Evolutionary conservation across 441 rosid species (phyloP), one percentile per base, ranked within the genome.

Genomic region (Erysimum cheiri): DNA sequence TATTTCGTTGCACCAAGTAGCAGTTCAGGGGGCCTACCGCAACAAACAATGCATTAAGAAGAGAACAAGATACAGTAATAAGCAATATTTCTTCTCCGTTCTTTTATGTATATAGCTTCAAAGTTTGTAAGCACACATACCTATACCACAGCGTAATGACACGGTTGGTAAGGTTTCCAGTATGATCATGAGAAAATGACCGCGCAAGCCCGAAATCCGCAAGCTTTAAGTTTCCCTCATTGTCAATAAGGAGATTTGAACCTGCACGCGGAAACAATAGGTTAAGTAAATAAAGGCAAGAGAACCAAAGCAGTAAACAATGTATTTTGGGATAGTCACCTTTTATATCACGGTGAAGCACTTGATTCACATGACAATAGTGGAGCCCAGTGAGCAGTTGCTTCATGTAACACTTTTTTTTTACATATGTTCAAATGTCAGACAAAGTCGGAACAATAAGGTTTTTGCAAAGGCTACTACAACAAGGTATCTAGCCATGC

Each of bases 161-260:
- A 59, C 95, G 95, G 62, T 93, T 91, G 43, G 98, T 93, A 37
- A 93, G 96, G 74, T 85, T 88, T 65, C 84, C 88, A 65, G 79
- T 76, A 55, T 85, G 88, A 59, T 91, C 97, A 76, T 78, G 73
- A 29, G 97, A 89, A 73, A 82, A 88, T 11, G 92, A 85, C 48
- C 98, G 80, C 37, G 98, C 97, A 75, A 89, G 96, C 78, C 97
- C 97, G 76, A 93, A 93, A 87, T 91, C 98, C n/a, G 98, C 96
- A 17, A 93, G 91, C 88, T 93, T 93, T 73, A 93, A 76, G 64
- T 85, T 93, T 19, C 98, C 97, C 85, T 93, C 95, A 37, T 93
- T 93, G 85, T 93, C 97, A 74, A 93, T 93, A 39, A 91, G 85
- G 77, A 93, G 96, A 85, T 91, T 93, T 24, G 98, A 93, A 48